phyloP scores from a whole-genome alignment of 129 eudicot species.

The Chrysanthemum seticuspe region DNA sequence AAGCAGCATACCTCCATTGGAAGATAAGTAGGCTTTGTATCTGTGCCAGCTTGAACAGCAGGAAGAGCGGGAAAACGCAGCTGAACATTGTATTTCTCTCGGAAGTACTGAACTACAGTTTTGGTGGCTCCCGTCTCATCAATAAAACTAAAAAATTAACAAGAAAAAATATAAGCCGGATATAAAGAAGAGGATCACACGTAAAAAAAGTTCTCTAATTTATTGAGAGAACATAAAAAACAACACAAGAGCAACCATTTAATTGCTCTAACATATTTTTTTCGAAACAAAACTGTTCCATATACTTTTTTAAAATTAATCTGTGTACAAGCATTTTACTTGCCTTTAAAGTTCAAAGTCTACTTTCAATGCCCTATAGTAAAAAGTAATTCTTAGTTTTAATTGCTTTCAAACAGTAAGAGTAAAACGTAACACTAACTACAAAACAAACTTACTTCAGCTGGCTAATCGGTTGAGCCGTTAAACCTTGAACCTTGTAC shows the following conservation, averaged over 20 bases:
- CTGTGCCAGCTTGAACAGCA: constrained; percentile 51
- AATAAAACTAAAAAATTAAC: background rate
- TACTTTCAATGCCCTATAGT: too few relatives aligned
- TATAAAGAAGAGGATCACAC: background rate
- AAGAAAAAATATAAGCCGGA: background rate
- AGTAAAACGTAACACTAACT: background rate
- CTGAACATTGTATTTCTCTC: constrained; percentile 27
- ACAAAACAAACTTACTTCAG: constrained; percentile 34
- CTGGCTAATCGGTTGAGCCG: constrained; percentile 31
- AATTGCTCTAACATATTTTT: too few relatives aligned
- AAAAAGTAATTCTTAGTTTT: too few relatives aligned
- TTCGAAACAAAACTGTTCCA: too few relatives aligned
- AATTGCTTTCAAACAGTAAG: too few relatives aligned
- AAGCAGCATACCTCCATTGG: constrained; percentile 70
- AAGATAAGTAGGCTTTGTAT: constrained; percentile 44
- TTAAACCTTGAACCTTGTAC: constrained; percentile 38
- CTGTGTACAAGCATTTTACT: too few relatives aligned
- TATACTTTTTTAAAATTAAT: too few relatives aligned
- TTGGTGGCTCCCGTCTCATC: constrained; percentile 23
- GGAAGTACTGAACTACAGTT: constrained; percentile 48
- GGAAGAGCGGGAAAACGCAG: constrained; percentile 44
- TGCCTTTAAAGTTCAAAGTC: too few relatives aligned
- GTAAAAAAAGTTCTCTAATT: too few relatives aligned
- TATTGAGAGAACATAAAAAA: too few relatives aligned
- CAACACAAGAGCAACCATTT: too few relatives aligned